Base-by-base conservation (phyloP, 1,284 basidiomycete genomes). In the Austroboletus niveus region DNA sequence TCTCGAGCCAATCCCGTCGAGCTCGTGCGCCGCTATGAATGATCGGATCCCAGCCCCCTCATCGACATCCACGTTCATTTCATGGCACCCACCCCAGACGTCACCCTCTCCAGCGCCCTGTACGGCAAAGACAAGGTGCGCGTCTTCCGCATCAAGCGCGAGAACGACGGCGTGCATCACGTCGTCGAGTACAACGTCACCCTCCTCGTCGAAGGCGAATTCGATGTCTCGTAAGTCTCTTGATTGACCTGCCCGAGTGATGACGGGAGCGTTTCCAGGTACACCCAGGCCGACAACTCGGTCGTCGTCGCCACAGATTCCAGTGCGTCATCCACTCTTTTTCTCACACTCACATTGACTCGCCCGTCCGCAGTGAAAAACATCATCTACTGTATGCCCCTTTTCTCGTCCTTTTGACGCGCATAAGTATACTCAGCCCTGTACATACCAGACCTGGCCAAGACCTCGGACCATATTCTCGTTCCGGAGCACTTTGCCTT, bases 81-180 rank as follows among this genome's bases (percentile, higher is more conserved):
- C 11, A 24, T 5, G 22, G 22, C 22, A 24, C 22, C 42, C 38
- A 44, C 43, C 39, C 7, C 55, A 20, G 36, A 56, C 30, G 57
- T 50, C 2, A 49, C 53, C 20, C 78, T 84, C 49, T 63, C 74
- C 3, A 63, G 71, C 39, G 85, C 89, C 2, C 81, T 82, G 27
- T 92, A 93, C 63, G 93, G 93, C 31, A 96, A 96, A 72, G 87
- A 92, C 72, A 87, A 89, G 61, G 81, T 97, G 30, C 81, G 91
- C 35, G 86, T 96, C 39, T 80, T 91, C 57, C 83, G 94, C 36
- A 78, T 95, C 52, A 91, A 94, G n/a, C 79, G 92, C 15, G 82
- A 87, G 56, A 80, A 72, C 42, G 49, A 57, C 8, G 68, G 72
- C 36, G 77, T 79, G 76, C 90, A 87, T 63, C 77, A 82, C 46